A percentile compares a stretch with the other conserved stretches of the same genome.
These are phyloP conservation scores for Lithohypha guttulata DNA, from an alignment of 2,329 filamentous ascomycete species.

Conservation along the genomic window DNA sequence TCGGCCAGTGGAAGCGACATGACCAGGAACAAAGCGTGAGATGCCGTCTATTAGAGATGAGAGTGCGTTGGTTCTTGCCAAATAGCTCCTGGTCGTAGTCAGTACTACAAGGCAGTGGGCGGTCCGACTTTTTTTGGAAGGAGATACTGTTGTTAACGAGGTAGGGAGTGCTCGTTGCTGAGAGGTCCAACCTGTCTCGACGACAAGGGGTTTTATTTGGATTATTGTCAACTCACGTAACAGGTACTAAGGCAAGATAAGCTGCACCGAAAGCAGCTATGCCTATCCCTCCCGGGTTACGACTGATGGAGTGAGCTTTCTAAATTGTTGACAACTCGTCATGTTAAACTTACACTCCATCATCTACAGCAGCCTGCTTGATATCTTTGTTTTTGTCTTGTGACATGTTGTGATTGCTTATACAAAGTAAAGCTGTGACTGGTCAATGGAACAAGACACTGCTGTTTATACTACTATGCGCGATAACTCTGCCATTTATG, in stretches of 20 bases:
- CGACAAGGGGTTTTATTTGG: not conserved
- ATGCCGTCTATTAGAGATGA: not conserved
- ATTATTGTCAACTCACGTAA: slow-evolving; percentile 4
- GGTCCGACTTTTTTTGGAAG: no score
- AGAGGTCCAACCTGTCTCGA: no score
- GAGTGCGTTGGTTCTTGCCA: not conserved
- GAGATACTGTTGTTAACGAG: no score
- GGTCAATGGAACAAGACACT: not conserved
- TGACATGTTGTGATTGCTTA: no score
- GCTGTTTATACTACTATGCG: not conserved
- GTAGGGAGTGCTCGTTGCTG: no score
- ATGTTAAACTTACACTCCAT: slow-evolving; percentile 8
- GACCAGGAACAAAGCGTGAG: slow-evolving; percentile 1
- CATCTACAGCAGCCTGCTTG: slow-evolving; percentile 3
- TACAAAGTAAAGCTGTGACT: no score
- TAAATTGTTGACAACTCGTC: not conserved
- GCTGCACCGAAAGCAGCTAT: not conserved
- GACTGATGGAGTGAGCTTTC: not conserved
- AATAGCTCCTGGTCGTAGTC: not conserved
- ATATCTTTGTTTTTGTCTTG: slow-evolving; percentile 6
- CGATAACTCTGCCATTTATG: not conserved
- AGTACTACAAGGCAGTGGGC: no score
- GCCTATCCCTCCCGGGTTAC: slow-evolving; percentile 4
- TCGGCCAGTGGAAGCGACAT: not conserved
- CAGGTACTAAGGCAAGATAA: slow-evolving; percentile 10